Evolutionary conservation across 768 basidiomycete species (phyloP).

Genomic region (Suillus spraguei): DNA sequence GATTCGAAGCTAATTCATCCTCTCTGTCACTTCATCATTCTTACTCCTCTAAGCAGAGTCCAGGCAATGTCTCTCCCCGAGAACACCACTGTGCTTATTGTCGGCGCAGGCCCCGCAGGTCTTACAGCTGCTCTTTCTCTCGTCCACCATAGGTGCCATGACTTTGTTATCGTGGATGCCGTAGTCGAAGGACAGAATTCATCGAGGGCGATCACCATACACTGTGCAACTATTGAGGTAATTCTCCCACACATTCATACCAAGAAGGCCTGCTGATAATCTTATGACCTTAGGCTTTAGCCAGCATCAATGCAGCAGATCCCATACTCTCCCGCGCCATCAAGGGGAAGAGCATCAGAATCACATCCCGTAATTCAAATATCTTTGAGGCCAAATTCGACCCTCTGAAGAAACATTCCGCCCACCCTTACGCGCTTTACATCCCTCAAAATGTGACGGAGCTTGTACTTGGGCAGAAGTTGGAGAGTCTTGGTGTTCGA

Average conservation of each 20-base stretch:
- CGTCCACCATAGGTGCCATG: constrained; percentile 28
- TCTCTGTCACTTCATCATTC: background rate
- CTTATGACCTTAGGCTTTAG: constrained; percentile 41
- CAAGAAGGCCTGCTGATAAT: background rate
- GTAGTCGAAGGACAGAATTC: constrained; percentile 27
- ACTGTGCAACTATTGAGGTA: constrained; percentile 52
- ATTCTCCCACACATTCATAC: background rate
- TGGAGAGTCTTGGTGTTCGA: constrained; percentile 35
- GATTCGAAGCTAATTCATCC: background rate
- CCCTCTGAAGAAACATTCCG: constrained; percentile 41
- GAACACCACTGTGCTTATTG: constrained; percentile 46
- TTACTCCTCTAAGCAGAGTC: background rate
- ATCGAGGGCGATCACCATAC: constrained; percentile 45
- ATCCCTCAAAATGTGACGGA: constrained; percentile 50
- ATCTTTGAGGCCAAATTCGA: constrained; percentile 35
- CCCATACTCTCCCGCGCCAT: constrained; percentile 34
- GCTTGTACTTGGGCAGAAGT: constrained; percentile 36
- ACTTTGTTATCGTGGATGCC: constrained; percentile 42
- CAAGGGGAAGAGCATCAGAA: constrained; percentile 28
- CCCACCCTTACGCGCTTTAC: constrained; percentile 43
- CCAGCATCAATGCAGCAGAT: constrained; percentile 40
- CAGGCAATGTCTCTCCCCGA: background rate
- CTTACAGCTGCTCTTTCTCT: constrained; percentile 51
- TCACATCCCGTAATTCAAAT: constrained; percentile 32
- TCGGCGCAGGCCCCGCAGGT: constrained; percentile 54